These are phyloP conservation scores for Hypericum androsaemum DNA, from an alignment of 345 rosid genomes.

Conservation along the genomic window DNA sequence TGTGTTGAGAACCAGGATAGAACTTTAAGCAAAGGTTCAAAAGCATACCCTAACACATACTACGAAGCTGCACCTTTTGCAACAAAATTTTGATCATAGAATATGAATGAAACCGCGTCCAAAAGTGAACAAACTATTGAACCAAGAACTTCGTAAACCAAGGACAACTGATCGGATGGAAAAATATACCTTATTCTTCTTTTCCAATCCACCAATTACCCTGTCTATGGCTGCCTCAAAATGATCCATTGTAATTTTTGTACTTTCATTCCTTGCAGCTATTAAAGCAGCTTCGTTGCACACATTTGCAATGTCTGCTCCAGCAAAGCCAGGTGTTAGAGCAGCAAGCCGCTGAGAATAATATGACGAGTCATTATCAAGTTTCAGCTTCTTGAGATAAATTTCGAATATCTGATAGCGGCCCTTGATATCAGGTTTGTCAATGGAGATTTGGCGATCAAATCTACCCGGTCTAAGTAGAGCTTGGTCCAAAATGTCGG, in stretches of 20 bases:
- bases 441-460: constrained; percentile 81
- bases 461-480: constrained; percentile 81
- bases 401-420: constrained; percentile 81
- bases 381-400: constrained; percentile 73
- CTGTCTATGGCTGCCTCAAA: constrained; percentile 94
- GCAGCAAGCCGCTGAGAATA: constrained; percentile 89
- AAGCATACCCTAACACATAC: too few relatives aligned
- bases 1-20: too few relatives aligned
- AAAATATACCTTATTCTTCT: constrained; percentile 65
- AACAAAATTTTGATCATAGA: too few relatives aligned
- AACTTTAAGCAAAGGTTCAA: too few relatives aligned
- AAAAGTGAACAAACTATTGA: too few relatives aligned
- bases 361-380: constrained; percentile 63
- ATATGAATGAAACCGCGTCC: too few relatives aligned
- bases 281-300: constrained; percentile 93
- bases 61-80: too few relatives aligned
- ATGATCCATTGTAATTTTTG: constrained; percentile 58
- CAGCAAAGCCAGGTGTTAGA: constrained; percentile 91
- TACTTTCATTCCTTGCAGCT: constrained; percentile 60
- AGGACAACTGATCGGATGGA: too few relatives aligned
- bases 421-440: constrained; percentile 88
- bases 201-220: constrained; percentile 97
- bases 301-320: too few relatives aligned
- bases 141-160: too few relatives aligned
- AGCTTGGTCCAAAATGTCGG: constrained; percentile 92